A percentile compares a stretch with the other conserved stretches of the same genome.
phyloP scores from a whole-genome alignment of 495 filamentous ascomycete genomes.

The Penicillium nucicola region DNA sequence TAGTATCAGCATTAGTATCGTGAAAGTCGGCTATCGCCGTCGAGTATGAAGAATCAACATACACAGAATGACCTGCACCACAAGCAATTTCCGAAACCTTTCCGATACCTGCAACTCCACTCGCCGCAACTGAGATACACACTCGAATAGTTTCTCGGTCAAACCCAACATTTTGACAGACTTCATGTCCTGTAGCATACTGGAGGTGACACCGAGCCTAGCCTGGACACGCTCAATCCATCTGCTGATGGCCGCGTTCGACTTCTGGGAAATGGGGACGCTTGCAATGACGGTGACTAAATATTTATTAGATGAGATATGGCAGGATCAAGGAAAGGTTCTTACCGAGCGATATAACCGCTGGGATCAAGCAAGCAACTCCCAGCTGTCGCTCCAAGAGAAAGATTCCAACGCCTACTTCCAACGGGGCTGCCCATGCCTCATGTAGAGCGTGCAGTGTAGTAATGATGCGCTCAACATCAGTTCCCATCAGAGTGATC shows the following conservation, averaged over 20 bases:
- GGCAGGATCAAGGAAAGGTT: constrained; percentile 13
- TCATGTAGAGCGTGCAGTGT: constrained; percentile 41
- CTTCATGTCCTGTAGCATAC: constrained; percentile 40
- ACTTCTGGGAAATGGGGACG: constrained; percentile 9
- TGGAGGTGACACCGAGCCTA: constrained; percentile 28
- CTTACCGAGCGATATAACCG: constrained; percentile 41
- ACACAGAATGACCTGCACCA: constrained; percentile 15
- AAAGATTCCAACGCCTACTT: constrained; percentile 49
- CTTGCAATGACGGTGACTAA: constrained; percentile 13
- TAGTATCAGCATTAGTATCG: not conserved
- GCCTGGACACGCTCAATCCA: constrained; percentile 39
- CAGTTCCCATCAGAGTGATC: constrained; percentile 55
- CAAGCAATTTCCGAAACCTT: constrained; percentile 11
- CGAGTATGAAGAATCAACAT: not conserved
- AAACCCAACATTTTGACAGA: constrained; percentile 43
- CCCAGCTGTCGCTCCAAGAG: constrained; percentile 52
- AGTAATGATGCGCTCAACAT: constrained; percentile 40
- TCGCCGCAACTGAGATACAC: constrained; percentile 6
- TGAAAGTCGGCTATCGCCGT: not conserved
- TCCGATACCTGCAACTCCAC: constrained; percentile 16
- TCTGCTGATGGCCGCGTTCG: constrained; percentile 14
- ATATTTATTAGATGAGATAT: not conserved
- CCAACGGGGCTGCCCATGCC: constrained; percentile 48
- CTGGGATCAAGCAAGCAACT: constrained; percentile 39
- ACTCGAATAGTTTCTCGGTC: constrained; percentile 8